Percentiles rank a stretch among this genome's conserved stretches.
Conservation (phyloP, 1,139 yeast species). For the Protomyces inundatus region DNA sequence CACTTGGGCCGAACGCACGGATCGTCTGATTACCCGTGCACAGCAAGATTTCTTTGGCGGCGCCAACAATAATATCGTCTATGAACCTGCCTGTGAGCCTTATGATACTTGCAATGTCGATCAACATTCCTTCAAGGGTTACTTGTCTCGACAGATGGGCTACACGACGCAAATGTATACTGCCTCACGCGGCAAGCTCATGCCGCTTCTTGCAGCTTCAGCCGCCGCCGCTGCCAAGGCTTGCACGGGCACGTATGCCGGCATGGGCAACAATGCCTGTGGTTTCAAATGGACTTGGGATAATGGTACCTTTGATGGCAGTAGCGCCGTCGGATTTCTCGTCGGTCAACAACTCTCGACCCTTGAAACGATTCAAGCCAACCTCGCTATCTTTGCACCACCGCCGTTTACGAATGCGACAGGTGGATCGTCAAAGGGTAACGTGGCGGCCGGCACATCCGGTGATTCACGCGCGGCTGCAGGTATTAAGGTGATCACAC, state of each 20-base stretch:
- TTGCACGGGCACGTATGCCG: constrained; percentile 68
- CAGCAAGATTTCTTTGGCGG: constrained; percentile 48
- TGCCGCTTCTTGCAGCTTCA: constrained; percentile 46
- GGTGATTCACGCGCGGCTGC: constrained; percentile 35
- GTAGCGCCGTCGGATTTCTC: constrained; percentile 41
- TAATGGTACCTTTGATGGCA: constrained; percentile 42
- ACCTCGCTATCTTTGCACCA: constrained; percentile 42
- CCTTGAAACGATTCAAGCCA: constrained; percentile 56
- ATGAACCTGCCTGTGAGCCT: constrained; percentile 66
- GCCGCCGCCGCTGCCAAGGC: constrained; percentile 66
- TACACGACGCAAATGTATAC: constrained; percentile 57
- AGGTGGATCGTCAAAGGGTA: constrained; percentile 49
- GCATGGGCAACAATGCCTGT: constrained; percentile 68
- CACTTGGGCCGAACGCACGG: constrained; percentile 54
- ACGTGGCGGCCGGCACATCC: constrained; percentile 36
- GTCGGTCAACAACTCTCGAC: constrained; percentile 78
- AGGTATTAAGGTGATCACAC: constrained; percentile 9
- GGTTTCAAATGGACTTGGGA: constrained; percentile 58
- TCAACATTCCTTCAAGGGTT: constrained; percentile 72
- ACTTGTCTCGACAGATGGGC: constrained; percentile 63
- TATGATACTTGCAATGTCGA: constrained; percentile 59
- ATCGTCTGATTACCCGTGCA: constrained; percentile 50
- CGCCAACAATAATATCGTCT: constrained; percentile 46
- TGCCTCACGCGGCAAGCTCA: constrained; percentile 45
- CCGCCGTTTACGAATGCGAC: constrained; percentile 45